These are phyloP conservation scores for Anthostomella pinea DNA, from an alignment of 2,329 filamentous ascomycete genomes.

Conservation along the genomic window DNA sequence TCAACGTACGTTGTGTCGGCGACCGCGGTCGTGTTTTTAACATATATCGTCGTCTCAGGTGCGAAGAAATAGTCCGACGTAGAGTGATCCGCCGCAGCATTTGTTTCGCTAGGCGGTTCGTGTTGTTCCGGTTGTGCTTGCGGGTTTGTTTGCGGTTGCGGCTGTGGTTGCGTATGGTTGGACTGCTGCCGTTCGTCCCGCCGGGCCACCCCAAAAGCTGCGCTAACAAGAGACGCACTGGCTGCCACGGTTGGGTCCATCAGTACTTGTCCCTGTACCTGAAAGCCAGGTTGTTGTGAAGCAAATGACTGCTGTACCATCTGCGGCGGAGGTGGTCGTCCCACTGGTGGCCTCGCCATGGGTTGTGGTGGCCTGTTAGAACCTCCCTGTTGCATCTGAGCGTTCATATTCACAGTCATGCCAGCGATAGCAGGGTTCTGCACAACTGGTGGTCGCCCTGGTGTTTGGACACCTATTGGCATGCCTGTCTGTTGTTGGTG, in stretches of 20 bases:
- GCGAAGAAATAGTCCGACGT: neutral
- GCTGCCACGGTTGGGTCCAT: too few species aligned
- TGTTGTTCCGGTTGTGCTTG: too few species aligned
- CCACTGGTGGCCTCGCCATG: constrained; percentile 10
- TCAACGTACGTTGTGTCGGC: constrained; percentile 8
- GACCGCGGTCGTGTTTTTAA: constrained; percentile 8
- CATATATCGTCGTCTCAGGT: constrained; percentile 11
- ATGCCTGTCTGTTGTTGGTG: constrained; percentile 12
- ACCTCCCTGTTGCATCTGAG: constrained; percentile 11
- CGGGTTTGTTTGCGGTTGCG: too few species aligned
- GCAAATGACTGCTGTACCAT: constrained; percentile 12
- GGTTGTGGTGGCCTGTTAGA: constrained; percentile 12
- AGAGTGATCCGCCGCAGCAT: constrained; percentile 9
- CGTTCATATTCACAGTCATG: constrained; percentile 12
- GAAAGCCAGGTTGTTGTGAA: neutral
- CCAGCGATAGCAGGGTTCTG: constrained; percentile 21
- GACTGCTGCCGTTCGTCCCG: too few species aligned
- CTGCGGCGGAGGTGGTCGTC: constrained; percentile 6
- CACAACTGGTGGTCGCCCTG: constrained; percentile 22
- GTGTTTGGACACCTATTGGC: constrained; percentile 19
- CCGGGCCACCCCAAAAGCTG: too few species aligned
- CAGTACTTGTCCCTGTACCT: neutral
- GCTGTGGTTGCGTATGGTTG: too few species aligned
- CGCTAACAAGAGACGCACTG: too few species aligned
- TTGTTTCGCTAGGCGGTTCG: too few species aligned